Evolutionary conservation across 2,329 filamentous ascomycete species (phyloP).

Genomic region (Juglanconis juglandina): DNA sequence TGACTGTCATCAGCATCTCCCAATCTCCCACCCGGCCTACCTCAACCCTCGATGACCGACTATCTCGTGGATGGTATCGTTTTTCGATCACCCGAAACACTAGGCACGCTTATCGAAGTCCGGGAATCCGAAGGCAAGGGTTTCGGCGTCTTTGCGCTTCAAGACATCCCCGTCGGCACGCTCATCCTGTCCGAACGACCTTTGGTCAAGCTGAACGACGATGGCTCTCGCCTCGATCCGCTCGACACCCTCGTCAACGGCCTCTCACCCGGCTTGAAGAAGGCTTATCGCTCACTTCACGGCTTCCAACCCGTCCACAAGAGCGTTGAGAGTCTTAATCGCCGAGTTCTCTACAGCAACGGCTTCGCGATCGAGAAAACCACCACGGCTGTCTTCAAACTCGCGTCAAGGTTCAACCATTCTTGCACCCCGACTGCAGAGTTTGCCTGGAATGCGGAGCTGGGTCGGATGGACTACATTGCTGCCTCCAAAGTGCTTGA

Average conservation of each 20-base stretch:
- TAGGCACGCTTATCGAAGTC: not conserved
- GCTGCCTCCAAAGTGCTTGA: not conserved
- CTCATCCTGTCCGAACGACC: not conserved
- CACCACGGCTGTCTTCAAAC: not conserved
- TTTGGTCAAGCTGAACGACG: not conserved
- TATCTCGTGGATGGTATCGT: not conserved
- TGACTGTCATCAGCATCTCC: not conserved
- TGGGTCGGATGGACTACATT: not conserved
- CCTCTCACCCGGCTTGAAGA: not conserved
- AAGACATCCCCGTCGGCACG: not conserved
- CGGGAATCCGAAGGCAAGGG: not conserved
- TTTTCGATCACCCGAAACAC: not conserved
- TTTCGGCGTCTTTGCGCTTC: not conserved
- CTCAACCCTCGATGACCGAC: not conserved
- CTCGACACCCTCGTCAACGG: not conserved
- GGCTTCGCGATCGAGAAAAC: not conserved
- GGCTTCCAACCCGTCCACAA: not conserved
- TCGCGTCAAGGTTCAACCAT: not conserved
- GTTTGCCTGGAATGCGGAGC: not conserved
- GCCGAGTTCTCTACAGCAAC: not conserved
- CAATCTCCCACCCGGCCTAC: not conserved
- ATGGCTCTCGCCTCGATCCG: not conserved
- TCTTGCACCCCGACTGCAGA: not conserved
- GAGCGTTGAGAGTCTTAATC: not conserved
- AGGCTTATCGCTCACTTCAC: not conserved